Conservation (phyloP, 1,284 basidiomycete genomes). For the Sphagnurus paluster region DNA sequence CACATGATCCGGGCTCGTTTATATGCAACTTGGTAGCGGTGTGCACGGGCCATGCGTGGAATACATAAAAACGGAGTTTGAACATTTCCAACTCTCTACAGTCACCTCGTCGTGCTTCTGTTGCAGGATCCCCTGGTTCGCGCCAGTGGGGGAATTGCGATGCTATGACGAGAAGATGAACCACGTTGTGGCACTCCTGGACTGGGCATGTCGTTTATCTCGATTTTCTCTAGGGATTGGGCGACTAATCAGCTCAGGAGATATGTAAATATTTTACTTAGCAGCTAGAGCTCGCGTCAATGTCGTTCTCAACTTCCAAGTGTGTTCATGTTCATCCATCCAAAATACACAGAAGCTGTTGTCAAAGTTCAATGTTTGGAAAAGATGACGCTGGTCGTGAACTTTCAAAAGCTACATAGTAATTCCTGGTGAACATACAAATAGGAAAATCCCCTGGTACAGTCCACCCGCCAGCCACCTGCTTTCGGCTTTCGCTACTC, state of each 20-base stretch:
- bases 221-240: conserved; percentile 39
- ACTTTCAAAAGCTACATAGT: too few relatives aligned
- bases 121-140: conserved; percentile 6
- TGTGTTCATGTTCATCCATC: too few relatives aligned
- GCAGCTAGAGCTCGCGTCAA: too few relatives aligned
- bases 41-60: conserved; percentile 53
- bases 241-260: conserved; percentile 72
- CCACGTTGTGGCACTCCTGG: conserved; percentile 30
- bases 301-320: too few relatives aligned
- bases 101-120: conserved; percentile 49
- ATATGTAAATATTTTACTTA: too few relatives aligned
- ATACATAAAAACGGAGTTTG: conserved; percentile 28
- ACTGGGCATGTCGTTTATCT: conserved; percentile 73
- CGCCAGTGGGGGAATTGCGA: conserved; percentile 4
- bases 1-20: conserved; percentile 17
- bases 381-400: too few relatives aligned
- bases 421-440: too few relatives aligned
- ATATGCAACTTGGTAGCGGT: conserved; percentile 24
- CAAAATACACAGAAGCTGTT: too few relatives aligned
- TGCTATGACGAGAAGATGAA: conserved; percentile 42
- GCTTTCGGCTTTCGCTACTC: too few relatives aligned
- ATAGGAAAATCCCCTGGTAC: too few relatives aligned
- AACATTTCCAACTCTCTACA: conserved; percentile 42
- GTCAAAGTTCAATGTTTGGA: too few relatives aligned
- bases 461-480: too few relatives aligned